Evolutionary conservation across 2,329 filamentous ascomycete species (phyloP), one percentile per base, ranked within the genome.

Genomic region (Cercospora zeina): DNA sequence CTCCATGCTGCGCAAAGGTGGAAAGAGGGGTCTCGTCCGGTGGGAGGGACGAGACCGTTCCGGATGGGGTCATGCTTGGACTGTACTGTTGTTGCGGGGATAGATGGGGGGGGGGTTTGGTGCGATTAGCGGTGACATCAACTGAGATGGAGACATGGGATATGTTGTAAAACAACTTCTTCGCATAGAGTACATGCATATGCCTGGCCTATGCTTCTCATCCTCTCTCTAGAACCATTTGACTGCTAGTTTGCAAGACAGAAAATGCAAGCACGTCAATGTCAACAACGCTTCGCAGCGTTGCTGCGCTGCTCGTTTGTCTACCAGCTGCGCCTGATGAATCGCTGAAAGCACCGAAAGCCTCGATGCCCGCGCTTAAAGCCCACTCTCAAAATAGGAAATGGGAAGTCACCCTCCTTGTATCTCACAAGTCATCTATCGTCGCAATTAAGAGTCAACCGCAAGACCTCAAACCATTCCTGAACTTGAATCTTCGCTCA

Each of bases 401-500:
- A 36, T 39, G 53, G 8, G 14, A 56, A 36, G 19, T 50, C 19
- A 31, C 27, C 19, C 51, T 51, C 24, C 56, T 16, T 31, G 58
- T 6, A 36, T 30, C 51, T 21, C 47, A 51, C 47, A 51, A 31
- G 24, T 51, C 47, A 51, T 51, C 47, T 51, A 51, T 51, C 47
- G 47, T 51, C 24, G 47, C 47, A 51, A 51, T 27, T 45, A 45
- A 21, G 39, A 45, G 39, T 45, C 39, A 21, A 21, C 39, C 21
- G 39, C 39, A 45, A 8, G 39, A 45, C 39, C 21, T 16, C 39
- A 45, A 45, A 21, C 39, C 39, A 21, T 45, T 45, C 19, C 39
- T 27, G 39, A 45, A 16, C 39, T 45, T 45, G 39, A 45, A 45
- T 16, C 39, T 21, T 45, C 19, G 39, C 39, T 45, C 53, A 9